Evolutionary conservation across 179 eudicot genomes (phyloP), one percentile per base, ranked within the genome.

Genomic region (Monotropa hypopitys): DNA sequence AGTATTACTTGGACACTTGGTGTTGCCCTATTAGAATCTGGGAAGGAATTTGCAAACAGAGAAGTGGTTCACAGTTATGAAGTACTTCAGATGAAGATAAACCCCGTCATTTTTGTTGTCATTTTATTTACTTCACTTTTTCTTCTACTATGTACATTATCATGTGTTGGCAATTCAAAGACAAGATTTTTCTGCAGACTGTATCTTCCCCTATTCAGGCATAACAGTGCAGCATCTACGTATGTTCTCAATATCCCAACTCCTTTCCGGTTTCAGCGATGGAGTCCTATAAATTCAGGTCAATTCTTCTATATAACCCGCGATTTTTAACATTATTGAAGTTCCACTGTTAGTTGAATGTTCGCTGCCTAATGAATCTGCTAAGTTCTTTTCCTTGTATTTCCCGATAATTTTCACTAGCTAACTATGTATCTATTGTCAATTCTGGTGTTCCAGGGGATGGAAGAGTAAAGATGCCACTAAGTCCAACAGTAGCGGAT

Each of bases 1-100:
- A 90, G 99, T 77, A 93, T 86, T 80, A 91, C 99, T 51, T 96
- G 99, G 99, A 91, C 99, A 20, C 92, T 90, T 72, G 99, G 97
- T 67, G 99, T 93, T 84, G 96, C 98, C 43, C 85, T 96, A 42
- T 86, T 87, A 79, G 99, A 96, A 86, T 97, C 98, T 62, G 99
- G 99, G 67, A 93, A 84, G 78, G 89, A 88, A 53, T 86, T 90
- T 82, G 83, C 96, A 35, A 76, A 83, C 21, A 80, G 83, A 80
- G 76, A 75, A 35, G 89, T 83, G 56, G 56, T 85, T 80, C 88
- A 71, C n/a, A 80, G 80, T 61, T 86, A 90, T 70, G 86, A 88
- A 50, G 76, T 90, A 38, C 84, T 96, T 71, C 86, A 84, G 74
- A 81, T 85, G 87, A 88, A 88, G 86, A 87, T 96, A 79, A 81